Percentiles rank a stretch among this genome's conserved stretches.
Conservation (phyloP, 306 rosid species). For the Medicago arabica region DNA sequence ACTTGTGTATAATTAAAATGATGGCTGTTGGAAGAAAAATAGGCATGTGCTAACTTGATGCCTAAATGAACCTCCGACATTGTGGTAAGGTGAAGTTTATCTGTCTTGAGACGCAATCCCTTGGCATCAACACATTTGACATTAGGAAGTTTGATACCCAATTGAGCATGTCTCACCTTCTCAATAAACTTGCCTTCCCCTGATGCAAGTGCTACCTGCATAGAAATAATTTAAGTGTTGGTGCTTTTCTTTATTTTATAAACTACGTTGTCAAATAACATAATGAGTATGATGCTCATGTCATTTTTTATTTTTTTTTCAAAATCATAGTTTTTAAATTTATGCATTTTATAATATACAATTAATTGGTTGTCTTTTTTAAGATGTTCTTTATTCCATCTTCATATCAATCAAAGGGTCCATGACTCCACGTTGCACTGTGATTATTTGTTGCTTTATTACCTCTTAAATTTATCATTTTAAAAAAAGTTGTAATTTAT, state of each 20-base stretch:
- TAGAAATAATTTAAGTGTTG: not conserved
- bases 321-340: no score
- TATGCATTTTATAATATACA: no score
- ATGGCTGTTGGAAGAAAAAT: constrained; percentile 26
- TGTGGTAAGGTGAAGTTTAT: constrained; percentile 65
- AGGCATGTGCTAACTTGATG: constrained; percentile 52
- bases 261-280: not conserved
- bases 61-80: constrained; percentile 60
- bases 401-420: no score
- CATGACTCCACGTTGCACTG: no score
- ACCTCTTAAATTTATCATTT: no score
- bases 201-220: constrained; percentile 68
- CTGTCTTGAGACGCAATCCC: constrained; percentile 51
- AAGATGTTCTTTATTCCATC: no score
- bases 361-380: no score
- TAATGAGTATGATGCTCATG: not conserved
- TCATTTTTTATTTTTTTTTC: no score
- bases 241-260: not conserved
- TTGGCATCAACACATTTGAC: constrained; percentile 62
- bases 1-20: constrained; percentile 34
- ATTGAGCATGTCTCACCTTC: constrained; percentile 64
- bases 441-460: no score
- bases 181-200: constrained; percentile 64
- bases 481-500: no score
- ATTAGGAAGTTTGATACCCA: constrained; percentile 42